phyloP scores from a whole-genome alignment of 202 grass and related monocot species.

The Thinopyrum obtusiflorum region DNA sequence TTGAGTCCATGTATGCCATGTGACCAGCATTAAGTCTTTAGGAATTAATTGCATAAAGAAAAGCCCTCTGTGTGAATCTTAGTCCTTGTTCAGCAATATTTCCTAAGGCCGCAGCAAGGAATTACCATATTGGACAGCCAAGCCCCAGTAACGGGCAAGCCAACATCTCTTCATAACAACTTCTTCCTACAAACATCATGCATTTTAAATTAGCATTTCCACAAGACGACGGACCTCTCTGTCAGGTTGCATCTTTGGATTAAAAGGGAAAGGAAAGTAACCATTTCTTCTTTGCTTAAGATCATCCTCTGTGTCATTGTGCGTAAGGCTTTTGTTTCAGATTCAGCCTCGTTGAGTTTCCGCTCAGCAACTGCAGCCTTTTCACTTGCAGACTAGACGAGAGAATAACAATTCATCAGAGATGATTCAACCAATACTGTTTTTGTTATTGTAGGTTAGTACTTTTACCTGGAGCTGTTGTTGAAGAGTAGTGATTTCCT shows the following conservation, averaged over 20 bases:
- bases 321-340: slow-evolving; percentile 63
- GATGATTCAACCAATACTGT: not conserved
- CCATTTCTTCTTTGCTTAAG: slow-evolving; percentile 92
- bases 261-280: slow-evolving; percentile 34
- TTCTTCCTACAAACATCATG: slow-evolving; percentile 58
- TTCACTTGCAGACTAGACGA: slow-evolving; percentile 62
- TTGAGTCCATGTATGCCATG: not conserved
- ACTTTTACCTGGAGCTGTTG: slow-evolving; percentile 69
- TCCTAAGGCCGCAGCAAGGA: not conserved
- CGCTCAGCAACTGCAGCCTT: slow-evolving; percentile 38
- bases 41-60: not conserved
- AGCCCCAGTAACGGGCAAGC: slow-evolving; percentile 91
- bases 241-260: not conserved
- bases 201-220: slow-evolving; percentile 23
- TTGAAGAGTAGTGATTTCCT: slow-evolving; percentile 63
- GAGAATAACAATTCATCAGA: slow-evolving; percentile 29
- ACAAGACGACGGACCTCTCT: not conserved
- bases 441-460: slow-evolving; percentile 15
- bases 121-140: slow-evolving; percentile 84
- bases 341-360: slow-evolving; percentile 74
- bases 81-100: not conserved
- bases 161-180: slow-evolving; percentile 94
- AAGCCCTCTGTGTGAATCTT: not conserved
- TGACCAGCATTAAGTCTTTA: not conserved
- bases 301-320: slow-evolving; percentile 85